These are phyloP conservation scores for Calonectria fujianensis DNA, from an alignment of 2,329 filamentous ascomycete species.

Conservation along the genomic window DNA sequence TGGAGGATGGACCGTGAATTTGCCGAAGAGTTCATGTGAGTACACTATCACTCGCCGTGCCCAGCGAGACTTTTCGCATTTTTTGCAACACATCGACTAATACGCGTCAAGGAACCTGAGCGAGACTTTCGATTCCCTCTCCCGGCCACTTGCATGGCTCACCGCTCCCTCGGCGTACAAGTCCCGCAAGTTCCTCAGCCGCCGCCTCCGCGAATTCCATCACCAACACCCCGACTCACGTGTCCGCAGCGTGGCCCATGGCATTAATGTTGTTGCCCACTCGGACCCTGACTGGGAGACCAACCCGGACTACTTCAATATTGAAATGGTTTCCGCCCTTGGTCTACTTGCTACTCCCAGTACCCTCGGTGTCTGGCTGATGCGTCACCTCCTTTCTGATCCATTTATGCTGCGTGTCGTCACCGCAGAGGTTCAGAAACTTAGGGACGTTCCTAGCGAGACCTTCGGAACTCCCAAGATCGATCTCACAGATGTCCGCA, in stretches of 20 bases:
- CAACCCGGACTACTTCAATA: slow-evolving; percentile 58
- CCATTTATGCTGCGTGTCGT: slow-evolving; percentile 48
- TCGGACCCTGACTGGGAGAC: slow-evolving; percentile 56
- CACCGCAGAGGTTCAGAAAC: slow-evolving; percentile 49
- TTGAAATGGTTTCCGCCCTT: slow-evolving; percentile 58
- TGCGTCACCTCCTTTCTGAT: slow-evolving; percentile 53
- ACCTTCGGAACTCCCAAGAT: slow-evolving; percentile 35
- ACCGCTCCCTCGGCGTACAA: slow-evolving; percentile 55
- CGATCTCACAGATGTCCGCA: slow-evolving; percentile 50
- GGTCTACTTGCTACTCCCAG: slow-evolving; percentile 58
- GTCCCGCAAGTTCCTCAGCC: slow-evolving; percentile 53
- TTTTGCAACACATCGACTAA: slow-evolving; percentile 37
- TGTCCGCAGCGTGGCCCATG: slow-evolving; percentile 52
- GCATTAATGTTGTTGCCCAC: slow-evolving; percentile 57
- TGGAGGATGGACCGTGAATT: slow-evolving; percentile 58
- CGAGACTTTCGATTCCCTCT: slow-evolving; percentile 56
- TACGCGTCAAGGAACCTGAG: slow-evolving; percentile 51
- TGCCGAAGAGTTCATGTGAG: slow-evolving; percentile 57
- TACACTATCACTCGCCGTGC: neutral
- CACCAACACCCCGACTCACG: slow-evolving; percentile 50
- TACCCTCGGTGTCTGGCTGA: slow-evolving; percentile 57
- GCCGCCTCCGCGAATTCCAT: slow-evolving; percentile 53
- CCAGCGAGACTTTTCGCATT: neutral
- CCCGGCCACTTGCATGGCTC: slow-evolving; percentile 51
- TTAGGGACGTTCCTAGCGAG: slow-evolving; percentile 42